Evolutionary conservation across 2,329 filamentous ascomycete genomes (phyloP), one percentile per base, ranked within the genome.

Genomic region (Pseudocercospora pini-densiflorae): DNA sequence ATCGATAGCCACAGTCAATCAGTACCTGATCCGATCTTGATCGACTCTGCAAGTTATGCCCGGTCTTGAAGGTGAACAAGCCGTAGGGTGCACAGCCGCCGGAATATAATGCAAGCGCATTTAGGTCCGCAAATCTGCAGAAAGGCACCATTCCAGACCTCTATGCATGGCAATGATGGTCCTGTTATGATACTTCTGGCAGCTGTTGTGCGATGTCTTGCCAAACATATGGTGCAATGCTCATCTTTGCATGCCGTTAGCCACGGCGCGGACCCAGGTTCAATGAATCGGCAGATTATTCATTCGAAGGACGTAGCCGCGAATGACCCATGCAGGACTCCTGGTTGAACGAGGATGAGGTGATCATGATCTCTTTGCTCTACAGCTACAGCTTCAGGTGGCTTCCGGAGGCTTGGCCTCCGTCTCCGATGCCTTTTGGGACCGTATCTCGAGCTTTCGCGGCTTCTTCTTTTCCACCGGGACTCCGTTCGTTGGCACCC

Each of bases 391-490:
- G 6, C 19, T 16, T 51, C 47, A 51, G 2, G 47, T 51, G 9
- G 47, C 47, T 23, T 51, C 19, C 19, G 47, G 24, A 24, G n/a
- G 14, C 9, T 21, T 27, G 24, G 10, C 12, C 21, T 55, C 16
- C 24, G 29, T 1, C n/a, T 58, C 55, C n/a, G 55, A 29, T 3
- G 29, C 10, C 23, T 27, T 40, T 31, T 62, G 53, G 8, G 64
- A 63, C 31, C 65, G 47, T 31, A 63, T 61, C 55, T 72, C 67
- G 16, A 72, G 54, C 61, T 72, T 72, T n/a, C 70, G 63, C 16
- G 70, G 70, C 57, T 70, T 69, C 60, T 63, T 69, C 47, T 55
- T 65, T 33, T 51, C 14, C 24, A 10, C 31, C 53, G 61, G 2
- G 59, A 49, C 23, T 36, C 12, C 19, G 14, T 53, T 12, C 21